phyloP scores from a whole-genome alignment of 2,329 filamentous ascomycete species.

The Tolypocladium sp. region DNA sequence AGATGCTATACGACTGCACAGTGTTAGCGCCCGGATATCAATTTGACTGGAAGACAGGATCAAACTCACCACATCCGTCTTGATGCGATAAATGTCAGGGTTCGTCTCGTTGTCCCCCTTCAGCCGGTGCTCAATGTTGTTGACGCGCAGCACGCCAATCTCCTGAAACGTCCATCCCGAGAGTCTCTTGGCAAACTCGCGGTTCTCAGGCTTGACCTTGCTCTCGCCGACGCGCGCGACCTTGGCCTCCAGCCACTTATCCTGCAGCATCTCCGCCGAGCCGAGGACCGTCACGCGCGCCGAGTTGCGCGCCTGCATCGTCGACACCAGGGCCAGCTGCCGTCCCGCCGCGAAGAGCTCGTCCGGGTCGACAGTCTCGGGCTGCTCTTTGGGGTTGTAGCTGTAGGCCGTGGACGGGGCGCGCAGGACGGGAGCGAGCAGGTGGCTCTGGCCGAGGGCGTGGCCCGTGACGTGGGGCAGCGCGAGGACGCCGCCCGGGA shows the following conservation, averaged over 20 bases:
- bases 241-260: slow-evolving; percentile 80
- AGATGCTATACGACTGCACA: slow-evolving; percentile 70
- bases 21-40: slow-evolving; percentile 6
- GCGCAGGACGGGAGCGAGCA: slow-evolving; percentile 73
- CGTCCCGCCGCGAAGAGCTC: slow-evolving; percentile 77
- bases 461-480: slow-evolving; percentile 77
- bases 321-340: slow-evolving; percentile 78
- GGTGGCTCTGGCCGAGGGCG: slow-evolving; percentile 65
- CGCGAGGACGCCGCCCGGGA: slow-evolving; percentile 53
- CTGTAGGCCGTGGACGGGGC: slow-evolving; percentile 82
- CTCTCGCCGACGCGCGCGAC: slow-evolving; percentile 52
- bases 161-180: slow-evolving; percentile 98
- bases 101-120: slow-evolving; percentile 53
- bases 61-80: slow-evolving; percentile 83
- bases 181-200: slow-evolving; percentile 74
- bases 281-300: slow-evolving; percentile 82
- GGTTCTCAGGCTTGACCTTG: slow-evolving; percentile 61
- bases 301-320: slow-evolving; percentile 86
- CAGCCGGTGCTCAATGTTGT: slow-evolving; percentile 70
- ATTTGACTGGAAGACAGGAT: neutral
- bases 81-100: slow-evolving; percentile 86
- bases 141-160: slow-evolving; percentile 78
- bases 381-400: slow-evolving; percentile 87
- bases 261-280: slow-evolving; percentile 75
- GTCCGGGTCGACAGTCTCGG: slow-evolving; percentile 52